A percentile compares a stretch with the other conserved stretches of the same genome.
phyloP scores from a whole-genome alignment of 1,284 basidiomycete species.

The Chalciporus sp. region DNA sequence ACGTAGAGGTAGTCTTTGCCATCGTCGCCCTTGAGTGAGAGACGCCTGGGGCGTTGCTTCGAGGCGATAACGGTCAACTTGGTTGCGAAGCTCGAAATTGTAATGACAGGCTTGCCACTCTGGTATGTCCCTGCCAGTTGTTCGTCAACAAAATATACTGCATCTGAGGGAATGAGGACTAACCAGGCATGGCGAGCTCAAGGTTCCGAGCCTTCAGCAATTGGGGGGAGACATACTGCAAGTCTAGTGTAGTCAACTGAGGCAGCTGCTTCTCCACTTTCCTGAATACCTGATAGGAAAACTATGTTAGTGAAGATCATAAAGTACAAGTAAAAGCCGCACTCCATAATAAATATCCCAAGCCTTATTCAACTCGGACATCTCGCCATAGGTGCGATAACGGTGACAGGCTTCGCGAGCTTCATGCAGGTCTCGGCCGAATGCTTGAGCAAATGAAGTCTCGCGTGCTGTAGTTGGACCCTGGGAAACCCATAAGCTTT shows the following conservation, averaged over 20 bases:
- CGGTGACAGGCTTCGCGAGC: conserved; percentile 92
- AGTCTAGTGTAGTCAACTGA: conserved; percentile 86
- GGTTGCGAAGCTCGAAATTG: conserved; percentile 82
- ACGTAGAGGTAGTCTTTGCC: conserved; percentile 93
- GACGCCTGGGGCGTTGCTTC: conserved; percentile 95
- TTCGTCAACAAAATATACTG: background rate
- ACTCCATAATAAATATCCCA: conserved; percentile 99
- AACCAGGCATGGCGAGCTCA: conserved; percentile 93
- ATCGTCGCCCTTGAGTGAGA: conserved; percentile 90
- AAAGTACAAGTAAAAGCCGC: conserved; percentile 22
- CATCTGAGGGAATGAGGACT: conserved; percentile 11
- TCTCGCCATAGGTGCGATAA: conserved; percentile 87
- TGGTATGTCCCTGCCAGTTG: conserved; percentile 82
- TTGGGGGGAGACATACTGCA: conserved; percentile 97
- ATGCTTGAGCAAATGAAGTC: conserved; percentile 94
- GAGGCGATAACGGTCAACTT: conserved; percentile 94
- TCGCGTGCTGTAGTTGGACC: conserved; percentile 94
- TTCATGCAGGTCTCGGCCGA: conserved; percentile 91
- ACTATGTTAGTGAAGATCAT: conserved; percentile 8
- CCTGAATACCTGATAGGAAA: conserved; percentile 80
- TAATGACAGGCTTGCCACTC: conserved; percentile 84
- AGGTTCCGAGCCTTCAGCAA: conserved; percentile 88
- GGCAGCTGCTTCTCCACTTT: conserved; percentile 96
- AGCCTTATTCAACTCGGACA: conserved; percentile 93
- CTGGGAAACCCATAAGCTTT: conserved; percentile 40